Evolutionary conservation across 192 early-diverging fungal genomes (phyloP), one percentile per base, ranked within the genome.

Genomic region (Chytriomyces hyalinus): DNA sequence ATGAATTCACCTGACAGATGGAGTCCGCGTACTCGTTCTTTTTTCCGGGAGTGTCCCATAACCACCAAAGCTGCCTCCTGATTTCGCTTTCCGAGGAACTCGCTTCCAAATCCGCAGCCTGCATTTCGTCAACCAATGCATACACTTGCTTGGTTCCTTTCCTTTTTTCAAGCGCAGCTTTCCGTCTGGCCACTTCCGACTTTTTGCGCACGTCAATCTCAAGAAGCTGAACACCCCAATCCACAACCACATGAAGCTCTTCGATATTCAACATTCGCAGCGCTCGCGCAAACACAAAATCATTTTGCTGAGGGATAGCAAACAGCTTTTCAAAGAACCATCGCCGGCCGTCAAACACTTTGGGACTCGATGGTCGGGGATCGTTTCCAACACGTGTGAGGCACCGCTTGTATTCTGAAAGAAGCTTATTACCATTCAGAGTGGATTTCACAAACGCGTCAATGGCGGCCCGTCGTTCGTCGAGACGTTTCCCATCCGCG

Each of bases 11-110:
- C 76, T 67, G 67, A 43, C 36, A 69, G 0, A 77, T 60, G 0
- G 60, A 49, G 17, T 61, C 76, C 28, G 61, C 50, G 26, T 61
- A 77, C 48, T 77, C 76, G 44, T 70, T 69, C 26, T 53, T 61
- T 48, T 76, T 70, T 1, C 76, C 76, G 15, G 76, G 66, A 59
- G 65, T 62, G 48, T 77, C 76, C 76, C 76, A 77, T 28, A 77
- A 59, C 76, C 76, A 77, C 76, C 76, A 77, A 51, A 77, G 61
- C 57, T 77, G 76, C 49, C 76, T 45, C 45, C 76, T 65, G 59
- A 68, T 28, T n/a, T 75, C 73, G 20, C 26, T 65, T 49, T 65
- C 48, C 8, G 61, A 43, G 13, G 24, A 2, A 36, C 48, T 24
- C 20, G 10, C 46, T 7, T 64, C 63, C 64, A 75, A 65, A 57